Evolutionary conservation across 1,139 yeast species (phyloP).

Genomic region (Diutina siamensis): DNA sequence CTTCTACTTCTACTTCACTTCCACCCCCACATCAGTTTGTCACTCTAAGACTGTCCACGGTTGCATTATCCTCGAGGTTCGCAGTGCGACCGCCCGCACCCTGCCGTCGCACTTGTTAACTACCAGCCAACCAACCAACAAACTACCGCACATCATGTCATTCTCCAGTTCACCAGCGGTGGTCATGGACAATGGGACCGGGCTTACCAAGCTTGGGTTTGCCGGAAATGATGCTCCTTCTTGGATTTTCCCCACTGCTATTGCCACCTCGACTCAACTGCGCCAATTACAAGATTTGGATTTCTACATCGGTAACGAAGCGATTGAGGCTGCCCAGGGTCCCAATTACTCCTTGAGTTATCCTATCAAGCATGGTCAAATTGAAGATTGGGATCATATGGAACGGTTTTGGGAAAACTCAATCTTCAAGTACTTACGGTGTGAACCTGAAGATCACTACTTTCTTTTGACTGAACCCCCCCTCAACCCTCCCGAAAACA

Average conservation of each 20-base stretch:
- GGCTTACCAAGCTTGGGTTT: constrained; percentile 91
- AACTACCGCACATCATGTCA: constrained; percentile 31
- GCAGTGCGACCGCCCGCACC: background rate
- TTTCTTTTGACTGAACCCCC: constrained; percentile 96
- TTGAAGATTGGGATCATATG: constrained; percentile 99
- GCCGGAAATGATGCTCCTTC: constrained; percentile 99
- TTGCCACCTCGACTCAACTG: constrained; percentile 59
- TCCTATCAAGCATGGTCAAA: constrained; percentile 95
- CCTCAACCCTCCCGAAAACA: constrained; percentile 94
- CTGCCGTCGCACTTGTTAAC: background rate
- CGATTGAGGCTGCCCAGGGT: constrained; percentile 78
- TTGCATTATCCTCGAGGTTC: too few relatives aligned
- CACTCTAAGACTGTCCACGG: too few relatives aligned
- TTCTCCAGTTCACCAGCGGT: constrained; percentile 79
- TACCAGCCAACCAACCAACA: background rate
- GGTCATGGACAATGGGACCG: constrained; percentile 98
- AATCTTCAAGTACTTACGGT: constrained; percentile 86
- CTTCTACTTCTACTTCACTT: too few relatives aligned
- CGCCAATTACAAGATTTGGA: constrained; percentile 93
- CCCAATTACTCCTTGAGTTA: constrained; percentile 81
- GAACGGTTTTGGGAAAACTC: constrained; percentile 98
- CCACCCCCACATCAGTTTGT: too few relatives aligned
- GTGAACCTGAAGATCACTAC: constrained; percentile 98
- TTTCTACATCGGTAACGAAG: constrained; percentile 93
- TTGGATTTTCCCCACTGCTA: constrained; percentile 94